Conservation (phyloP, 2,329 filamentous ascomycete genomes). For the Setomelanomma holmii region DNA sequence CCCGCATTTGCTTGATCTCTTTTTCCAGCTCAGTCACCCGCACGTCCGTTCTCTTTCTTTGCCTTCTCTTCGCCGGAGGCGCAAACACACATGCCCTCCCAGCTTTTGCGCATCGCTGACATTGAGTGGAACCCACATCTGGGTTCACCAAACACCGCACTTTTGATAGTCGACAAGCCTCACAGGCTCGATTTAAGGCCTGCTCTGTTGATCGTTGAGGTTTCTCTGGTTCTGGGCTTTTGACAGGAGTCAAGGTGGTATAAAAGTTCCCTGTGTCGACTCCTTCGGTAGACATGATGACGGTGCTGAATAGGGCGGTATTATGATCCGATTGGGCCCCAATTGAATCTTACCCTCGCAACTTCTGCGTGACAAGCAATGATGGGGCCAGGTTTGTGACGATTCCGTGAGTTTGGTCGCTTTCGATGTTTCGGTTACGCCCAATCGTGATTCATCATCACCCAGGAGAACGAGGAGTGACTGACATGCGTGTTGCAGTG, state of each 20-base stretch:
- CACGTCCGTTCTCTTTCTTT: constrained; percentile 47
- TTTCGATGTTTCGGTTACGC: background rate
- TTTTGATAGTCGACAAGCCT: constrained; percentile 46
- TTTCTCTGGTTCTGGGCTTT: constrained; percentile 21
- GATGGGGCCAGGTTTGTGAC: background rate
- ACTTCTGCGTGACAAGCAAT: background rate
- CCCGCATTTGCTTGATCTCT: constrained; percentile 46
- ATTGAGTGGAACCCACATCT: constrained; percentile 33
- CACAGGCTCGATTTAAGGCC: constrained; percentile 45
- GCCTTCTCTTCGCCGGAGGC: constrained; percentile 44
- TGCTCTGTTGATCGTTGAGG: constrained; percentile 35
- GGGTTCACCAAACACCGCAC: constrained; percentile 42
- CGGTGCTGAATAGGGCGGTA: constrained; percentile 9
- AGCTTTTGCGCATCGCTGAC: constrained; percentile 46
- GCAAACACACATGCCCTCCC: constrained; percentile 43
- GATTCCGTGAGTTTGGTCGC: background rate
- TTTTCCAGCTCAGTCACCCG: constrained; percentile 46
- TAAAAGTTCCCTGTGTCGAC: constrained; percentile 12
- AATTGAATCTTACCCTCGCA: background rate
- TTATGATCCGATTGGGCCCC: background rate
- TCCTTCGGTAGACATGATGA: constrained; percentile 13
- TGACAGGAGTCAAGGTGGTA: constrained; percentile 17
- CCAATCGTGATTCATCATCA: constrained; percentile 7
- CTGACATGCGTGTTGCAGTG: too few species aligned
- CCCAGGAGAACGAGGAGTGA: background rate